Evolutionary conservation across 2,329 filamentous ascomycete species (phyloP), one percentile per base, ranked within the genome.

Genomic region (Myriosclerotinia curreyana): DNA sequence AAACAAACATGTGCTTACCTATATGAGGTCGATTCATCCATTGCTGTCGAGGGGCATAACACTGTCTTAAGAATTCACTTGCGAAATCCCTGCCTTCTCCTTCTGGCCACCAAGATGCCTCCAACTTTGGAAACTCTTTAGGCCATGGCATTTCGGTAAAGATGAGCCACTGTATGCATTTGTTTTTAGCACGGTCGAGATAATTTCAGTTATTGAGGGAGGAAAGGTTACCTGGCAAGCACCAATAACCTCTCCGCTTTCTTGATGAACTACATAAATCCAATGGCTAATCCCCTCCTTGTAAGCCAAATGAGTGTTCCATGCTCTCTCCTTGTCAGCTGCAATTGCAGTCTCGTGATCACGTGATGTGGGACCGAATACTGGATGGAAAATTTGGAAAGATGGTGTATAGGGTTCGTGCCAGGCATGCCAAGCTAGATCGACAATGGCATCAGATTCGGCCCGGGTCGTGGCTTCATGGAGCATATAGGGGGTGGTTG

Each of bases 41-140:
- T 28, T 63, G 59, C 36, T 51, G 20, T 14, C 64, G 51, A 20
- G 64, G 60, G 8, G 48, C 49, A 59, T 63, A 63, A n/a, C 25
- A 22, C 48, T 65, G 53, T 34, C 40, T 63, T 12, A 65, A 3
- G 28, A 62, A 59, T 11, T 59, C 42, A 25, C 25, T 53, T 8
- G 49, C 49, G 40, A 63, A 54, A n/a, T 60, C 42, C 34, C 54
- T 66, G 12, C 60, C 60, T 36, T 63, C 38, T 38, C 64, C 60
- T 34, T 66, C 60, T 2, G 54, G 36, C 49, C 60, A 66, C 54
- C 60, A 66, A 40, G 46, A 53, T 25, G 60, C 60, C 9, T 54
- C 54, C 3, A 66, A 28, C 5, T 42, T 53, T 2, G 46, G 48
- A 38, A 54, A n/a, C 14, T 56, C 53, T 1, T 63, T 60, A 2